These are phyloP conservation scores for Pilobolus umbonatus DNA, from an alignment of 192 early-diverging fungal species.

Conservation along the genomic window DNA sequence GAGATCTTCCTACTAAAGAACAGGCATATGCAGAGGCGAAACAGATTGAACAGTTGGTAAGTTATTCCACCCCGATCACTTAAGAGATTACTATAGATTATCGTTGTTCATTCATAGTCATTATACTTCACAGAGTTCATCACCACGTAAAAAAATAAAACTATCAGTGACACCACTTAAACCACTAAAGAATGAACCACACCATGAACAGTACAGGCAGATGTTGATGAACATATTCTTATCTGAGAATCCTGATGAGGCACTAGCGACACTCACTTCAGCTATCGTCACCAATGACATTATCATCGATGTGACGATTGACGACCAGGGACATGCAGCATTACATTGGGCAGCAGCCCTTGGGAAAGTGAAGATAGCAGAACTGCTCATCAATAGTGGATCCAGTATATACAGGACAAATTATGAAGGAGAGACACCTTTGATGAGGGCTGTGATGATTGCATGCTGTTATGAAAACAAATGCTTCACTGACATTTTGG, in stretches of 20 bases:
- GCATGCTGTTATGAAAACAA: constrained; percentile 77
- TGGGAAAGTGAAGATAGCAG: constrained; percentile 67
- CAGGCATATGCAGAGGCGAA: constrained; percentile 27
- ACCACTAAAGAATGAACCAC: background rate
- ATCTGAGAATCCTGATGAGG: constrained; percentile 56
- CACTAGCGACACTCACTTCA: constrained; percentile 54
- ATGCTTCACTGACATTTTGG: constrained; percentile 71
- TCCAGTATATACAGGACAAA: constrained; percentile 69
- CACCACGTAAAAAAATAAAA: background rate
- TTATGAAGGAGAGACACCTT: constrained; percentile 78
- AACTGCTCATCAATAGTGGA: constrained; percentile 71
- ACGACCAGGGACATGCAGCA: constrained; percentile 92
- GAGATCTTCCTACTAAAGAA: constrained; percentile 43
- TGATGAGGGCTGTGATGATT: constrained; percentile 84
- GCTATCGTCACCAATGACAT: constrained; percentile 38
- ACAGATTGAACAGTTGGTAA: background rate
- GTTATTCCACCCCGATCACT: constrained; percentile 6
- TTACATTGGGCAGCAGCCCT: constrained; percentile 96
- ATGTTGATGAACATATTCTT: constrained; percentile 85
- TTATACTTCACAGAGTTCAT: background rate
- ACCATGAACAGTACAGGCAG: constrained; percentile 60
- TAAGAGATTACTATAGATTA: background rate
- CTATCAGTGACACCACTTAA: background rate
- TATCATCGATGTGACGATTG: constrained; percentile 81
- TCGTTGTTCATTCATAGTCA: background rate